Percentiles rank a stretch among this genome's conserved stretches.
These are phyloP conservation scores for Insectozyma bohioensis DNA, from an alignment of 1,139 yeast genomes.

Conservation along the genomic window DNA sequence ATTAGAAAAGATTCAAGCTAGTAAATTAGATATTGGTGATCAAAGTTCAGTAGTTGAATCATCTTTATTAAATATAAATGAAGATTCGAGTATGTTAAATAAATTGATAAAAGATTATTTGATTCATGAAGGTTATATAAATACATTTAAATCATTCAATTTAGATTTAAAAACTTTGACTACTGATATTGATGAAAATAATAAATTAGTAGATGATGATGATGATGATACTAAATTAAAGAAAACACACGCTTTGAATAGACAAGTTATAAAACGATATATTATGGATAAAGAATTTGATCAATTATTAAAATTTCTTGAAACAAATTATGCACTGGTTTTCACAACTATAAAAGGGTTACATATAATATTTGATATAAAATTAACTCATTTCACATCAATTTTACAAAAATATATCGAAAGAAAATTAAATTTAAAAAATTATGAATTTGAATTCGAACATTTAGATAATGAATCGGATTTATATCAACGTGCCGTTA, in stretches of 20 bases:
- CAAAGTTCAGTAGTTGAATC: constrained; percentile 17
- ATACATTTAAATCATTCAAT: constrained; percentile 63
- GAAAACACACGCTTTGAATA: constrained; percentile 40
- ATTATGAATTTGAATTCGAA: constrained; percentile 19
- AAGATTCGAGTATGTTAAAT: constrained; percentile 42
- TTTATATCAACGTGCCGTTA: constrained; percentile 23
- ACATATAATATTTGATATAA: constrained; percentile 52
- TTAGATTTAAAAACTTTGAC: constrained; percentile 40
- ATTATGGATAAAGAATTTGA: constrained; percentile 51
- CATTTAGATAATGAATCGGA: constrained; percentile 14
- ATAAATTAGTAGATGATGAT: constrained; percentile 11
- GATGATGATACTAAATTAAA: constrained; percentile 16
- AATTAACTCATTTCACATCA: constrained; percentile 49
- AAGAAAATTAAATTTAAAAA: constrained; percentile 15
- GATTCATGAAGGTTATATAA: constrained; percentile 69
- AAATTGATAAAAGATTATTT: constrained; percentile 67
- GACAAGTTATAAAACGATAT: constrained; percentile 52
- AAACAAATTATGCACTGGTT: constrained; percentile 48
- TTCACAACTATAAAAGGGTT: constrained; percentile 24
- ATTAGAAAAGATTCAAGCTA: constrained; percentile 11
- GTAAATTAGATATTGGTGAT: constrained; percentile 1
- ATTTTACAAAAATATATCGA: constrained; percentile 25
- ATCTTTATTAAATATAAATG: constrained; percentile 24
- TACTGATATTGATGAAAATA: constrained; percentile 22
- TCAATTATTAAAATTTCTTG: constrained; percentile 42